phyloP scores from a whole-genome alignment of 2,329 filamentous ascomycete genomes.

The Clonostachys byssicola region DNA sequence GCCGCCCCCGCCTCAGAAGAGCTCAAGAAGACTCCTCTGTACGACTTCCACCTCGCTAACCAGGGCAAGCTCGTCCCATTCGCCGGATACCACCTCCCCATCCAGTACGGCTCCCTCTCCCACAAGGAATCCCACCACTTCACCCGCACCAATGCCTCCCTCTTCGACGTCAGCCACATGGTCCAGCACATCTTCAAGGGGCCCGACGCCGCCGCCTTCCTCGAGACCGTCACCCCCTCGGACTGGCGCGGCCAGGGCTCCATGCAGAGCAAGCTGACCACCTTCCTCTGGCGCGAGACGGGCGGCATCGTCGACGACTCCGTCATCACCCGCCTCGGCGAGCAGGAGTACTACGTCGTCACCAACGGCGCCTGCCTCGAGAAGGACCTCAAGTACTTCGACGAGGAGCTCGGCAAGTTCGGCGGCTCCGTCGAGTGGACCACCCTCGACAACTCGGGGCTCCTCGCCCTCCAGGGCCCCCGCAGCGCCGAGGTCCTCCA shows the following conservation, averaged over 20 bases:
- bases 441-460: slow-evolving; percentile 66
- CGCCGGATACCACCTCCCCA: slow-evolving; percentile 87
- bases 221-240: slow-evolving; percentile 80
- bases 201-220: slow-evolving; percentile 72
- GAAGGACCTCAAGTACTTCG: slow-evolving; percentile 80
- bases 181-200: slow-evolving; percentile 84
- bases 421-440: slow-evolving; percentile 60
- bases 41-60: slow-evolving; percentile 71
- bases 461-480: slow-evolving; percentile 89
- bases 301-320: slow-evolving; percentile 96
- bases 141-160: slow-evolving; percentile 80
- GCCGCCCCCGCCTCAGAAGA: slow-evolving; percentile 14
- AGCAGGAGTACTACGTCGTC: slow-evolving; percentile 82
- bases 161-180: slow-evolving; percentile 98
- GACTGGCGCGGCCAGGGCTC: slow-evolving; percentile 58
- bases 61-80: slow-evolving; percentile 97
- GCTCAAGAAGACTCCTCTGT: slow-evolving; percentile 66
- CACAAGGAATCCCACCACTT: slow-evolving; percentile 85
- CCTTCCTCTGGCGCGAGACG: slow-evolving; percentile 71
- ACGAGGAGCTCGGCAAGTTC: slow-evolving; percentile 58
- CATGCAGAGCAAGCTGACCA: slow-evolving; percentile 78
- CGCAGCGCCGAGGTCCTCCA: slow-evolving; percentile 66
- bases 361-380: slow-evolving; percentile 90
- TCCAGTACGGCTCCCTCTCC: slow-evolving; percentile 76
- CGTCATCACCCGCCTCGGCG: slow-evolving; percentile 76